phyloP scores from a whole-genome alignment of 371 early-diverging fungal species.

The Circinella minor region DNA sequence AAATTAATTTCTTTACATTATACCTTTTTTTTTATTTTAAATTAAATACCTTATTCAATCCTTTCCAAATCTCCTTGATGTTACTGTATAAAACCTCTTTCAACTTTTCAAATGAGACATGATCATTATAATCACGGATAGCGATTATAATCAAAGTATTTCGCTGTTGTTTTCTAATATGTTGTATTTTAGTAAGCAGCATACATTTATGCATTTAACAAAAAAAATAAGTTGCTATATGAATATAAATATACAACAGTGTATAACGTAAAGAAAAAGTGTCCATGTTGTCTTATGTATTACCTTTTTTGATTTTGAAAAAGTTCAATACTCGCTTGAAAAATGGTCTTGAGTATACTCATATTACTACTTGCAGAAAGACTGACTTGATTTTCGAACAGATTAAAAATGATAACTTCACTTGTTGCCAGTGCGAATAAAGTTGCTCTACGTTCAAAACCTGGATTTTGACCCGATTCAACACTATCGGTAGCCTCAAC shows the following conservation, averaged over 20 bases:
- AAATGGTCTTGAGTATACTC: constrained; percentile 97
- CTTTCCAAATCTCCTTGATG: constrained; percentile 90
- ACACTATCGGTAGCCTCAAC: constrained; percentile 99
- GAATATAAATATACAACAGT: not conserved
- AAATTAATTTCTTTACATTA: constrained; percentile 24
- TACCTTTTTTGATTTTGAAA: constrained; percentile 81
- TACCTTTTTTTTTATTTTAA: too few relatives aligned
- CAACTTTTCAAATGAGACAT: constrained; percentile 80
- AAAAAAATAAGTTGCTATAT: not conserved
- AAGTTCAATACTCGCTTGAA: constrained; percentile 96
- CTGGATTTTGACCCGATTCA: constrained; percentile 98
- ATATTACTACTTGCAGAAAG: constrained; percentile 98
- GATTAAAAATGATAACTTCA: constrained; percentile 95
- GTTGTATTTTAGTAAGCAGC: not conserved
- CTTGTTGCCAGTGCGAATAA: constrained; percentile 95
- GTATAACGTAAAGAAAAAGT: not conserved
- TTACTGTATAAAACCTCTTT: constrained; percentile 78
- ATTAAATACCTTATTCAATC: constrained; percentile 63
- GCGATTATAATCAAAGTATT: constrained; percentile 95
- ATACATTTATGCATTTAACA: too few relatives aligned
- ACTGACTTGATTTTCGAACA: constrained; percentile 98
- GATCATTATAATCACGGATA: constrained; percentile 83
- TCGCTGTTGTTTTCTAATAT: constrained; percentile 45
- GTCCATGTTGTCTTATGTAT: not conserved
- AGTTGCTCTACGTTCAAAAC: constrained; percentile 97